These are phyloP conservation scores for Penicillium bovifimosum DNA, from an alignment of 495 filamentous ascomycete species.

Conservation along the genomic window DNA sequence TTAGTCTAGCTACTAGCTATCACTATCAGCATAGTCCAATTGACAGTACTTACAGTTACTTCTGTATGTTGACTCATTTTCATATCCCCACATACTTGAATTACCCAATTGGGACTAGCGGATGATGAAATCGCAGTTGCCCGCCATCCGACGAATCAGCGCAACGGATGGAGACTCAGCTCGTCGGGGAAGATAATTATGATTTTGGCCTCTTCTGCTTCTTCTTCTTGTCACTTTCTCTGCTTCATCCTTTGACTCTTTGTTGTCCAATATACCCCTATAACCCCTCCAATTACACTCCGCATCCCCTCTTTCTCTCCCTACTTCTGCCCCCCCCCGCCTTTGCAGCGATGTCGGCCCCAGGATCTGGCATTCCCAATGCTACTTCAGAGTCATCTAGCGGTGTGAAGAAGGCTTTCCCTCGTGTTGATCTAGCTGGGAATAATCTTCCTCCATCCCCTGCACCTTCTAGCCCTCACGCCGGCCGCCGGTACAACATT, in stretches of 20 bases:
- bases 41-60: too few relatives aligned
- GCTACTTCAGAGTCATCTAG: conserved; percentile 23
- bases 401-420: conserved; percentile 60
- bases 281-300: neutral
- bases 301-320: neutral
- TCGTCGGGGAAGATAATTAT: conserved; percentile 12
- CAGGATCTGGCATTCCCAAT: conserved; percentile 32
- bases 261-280: neutral
- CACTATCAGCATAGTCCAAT: too few relatives aligned
- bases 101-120: conserved; percentile 13
- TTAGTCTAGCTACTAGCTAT: too few relatives aligned
- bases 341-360: conserved; percentile 45
- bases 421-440: conserved; percentile 75
- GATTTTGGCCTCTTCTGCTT: neutral
- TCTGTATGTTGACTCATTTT: neutral
- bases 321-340: conserved; percentile 28
- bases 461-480: conserved; percentile 83
- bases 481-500: conserved; percentile 80
- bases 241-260: neutral
- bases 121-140: conserved; percentile 28
- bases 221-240: conserved; percentile 10
- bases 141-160: conserved; percentile 22
- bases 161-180: conserved; percentile 12
- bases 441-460: conserved; percentile 91
- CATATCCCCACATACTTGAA: neutral